Base-by-base conservation (phyloP, 2,329 filamentous ascomycete species). In the Alternaria postmessia region DNA sequence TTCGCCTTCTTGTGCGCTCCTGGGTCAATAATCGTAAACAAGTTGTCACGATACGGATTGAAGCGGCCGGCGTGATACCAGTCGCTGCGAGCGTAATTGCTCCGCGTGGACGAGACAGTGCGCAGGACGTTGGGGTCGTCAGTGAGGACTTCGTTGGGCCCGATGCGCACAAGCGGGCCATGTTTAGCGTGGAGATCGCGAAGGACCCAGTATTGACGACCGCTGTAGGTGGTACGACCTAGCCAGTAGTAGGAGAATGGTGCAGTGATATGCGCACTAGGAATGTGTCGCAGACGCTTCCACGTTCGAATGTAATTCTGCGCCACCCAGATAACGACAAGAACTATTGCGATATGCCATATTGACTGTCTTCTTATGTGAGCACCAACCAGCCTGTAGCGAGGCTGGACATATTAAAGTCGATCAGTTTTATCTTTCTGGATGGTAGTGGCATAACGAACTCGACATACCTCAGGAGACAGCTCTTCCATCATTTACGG, bases 91-190 rank as follows among this genome's bases (percentile, higher is more conserved):
- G 34, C 52, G 46, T 81, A 83, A 5, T 67, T 70, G 5, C 75
- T 74, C 7, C 74, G 65, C 3, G 73, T 73, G 7, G 73, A 76
- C 56, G 80, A 80, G 44, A 84, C 81, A 62, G 76, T 79, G 16
- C 72, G 68, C 67, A 82, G 76, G 7, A 84, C 71, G 38, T 83
- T 80, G 0, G 82, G 76, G 22, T 83, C 82, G n/a, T 80, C 79
- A 0, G 82, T 83, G 43, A 82, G 62, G 49, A 85, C 71, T 49
- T 83, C 62, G n/a, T 81, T 81, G 8, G 83, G 82, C 0, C 81
- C 79, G 26, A 81, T 76, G 32, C 83, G 47, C 71, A 76, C 79
- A 39, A 79, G 70, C 34, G 54, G 44, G 18, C 54, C 54, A 16
- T 36, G 20, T 39, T 41, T 51, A 14, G 34, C 26, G 6, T 51